Base-by-base conservation (phyloP, 1,284 basidiomycete species). In the Fomitopsis schrenkii region DNA sequence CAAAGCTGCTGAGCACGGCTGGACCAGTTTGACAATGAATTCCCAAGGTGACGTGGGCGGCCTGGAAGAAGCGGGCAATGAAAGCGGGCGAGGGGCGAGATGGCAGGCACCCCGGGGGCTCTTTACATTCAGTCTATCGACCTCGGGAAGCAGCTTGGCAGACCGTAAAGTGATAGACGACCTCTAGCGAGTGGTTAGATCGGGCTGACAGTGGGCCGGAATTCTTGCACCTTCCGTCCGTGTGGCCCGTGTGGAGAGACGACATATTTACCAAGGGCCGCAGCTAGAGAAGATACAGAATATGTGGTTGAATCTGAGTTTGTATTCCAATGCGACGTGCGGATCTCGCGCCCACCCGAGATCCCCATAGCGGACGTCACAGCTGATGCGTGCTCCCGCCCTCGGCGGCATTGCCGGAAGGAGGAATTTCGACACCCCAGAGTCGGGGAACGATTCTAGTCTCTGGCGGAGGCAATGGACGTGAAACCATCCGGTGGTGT, bases 31-130 rank as follows among this genome's bases (percentile, higher is more conserved):
- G 52, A 54, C 52, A 19, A 54, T 14, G 19, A 22, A 38, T 38
- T 54, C 52, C 36, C 52, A 54, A 54, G 52, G 36, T 54, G 52
- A 54, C 52, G 52, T 54, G 52, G 36, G 22, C 28, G 14, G 52
- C 36, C 19, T 15, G 19, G 36, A 12, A 54, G 52, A 54, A 54
- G 52, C 35, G 22, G 28, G 3, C n/a, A 15, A 26, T 40, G 10
- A 9, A 30, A 26, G 15, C 35, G 50, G n/a, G 14, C 52, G 35
- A 54, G 52, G 36, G n/a, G 35, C 52, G n/a, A 19, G 52, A 36
- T 54, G 19, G 52, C 33, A 54, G 52, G 35, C 52, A 40, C 52
- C 52, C 52, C n/a, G 35, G 36, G 22, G 52, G 52, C 52, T 17
- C 52, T 38, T 36, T 6, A 19, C 15, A 54, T 54, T 38, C 35